These are phyloP conservation scores for Pneumocystis sp. DNA, from an alignment of 1,139 yeast genomes.

Conservation along the genomic window DNA sequence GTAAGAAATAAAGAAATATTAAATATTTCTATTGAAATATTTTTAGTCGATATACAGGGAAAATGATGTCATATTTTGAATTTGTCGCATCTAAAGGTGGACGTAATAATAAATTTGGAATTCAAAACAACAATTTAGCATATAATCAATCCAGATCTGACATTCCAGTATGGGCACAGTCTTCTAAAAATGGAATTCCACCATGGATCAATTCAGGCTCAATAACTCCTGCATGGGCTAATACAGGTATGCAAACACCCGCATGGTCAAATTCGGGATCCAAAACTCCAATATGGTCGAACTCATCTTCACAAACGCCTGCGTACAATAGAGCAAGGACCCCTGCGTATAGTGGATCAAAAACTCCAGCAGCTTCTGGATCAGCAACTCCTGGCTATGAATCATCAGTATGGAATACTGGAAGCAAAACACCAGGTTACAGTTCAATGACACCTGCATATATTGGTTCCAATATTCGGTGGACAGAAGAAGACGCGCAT, in stretches of 20 bases:
- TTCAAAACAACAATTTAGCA: not conserved
- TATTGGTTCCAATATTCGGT: slow-evolving; percentile 25
- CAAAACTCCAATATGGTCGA: slow-evolving; percentile 34
- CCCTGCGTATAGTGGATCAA: slow-evolving; percentile 18
- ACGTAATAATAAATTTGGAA: slow-evolving; percentile 15
- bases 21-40: slow-evolving; percentile 26
- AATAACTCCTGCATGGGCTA: slow-evolving; percentile 34
- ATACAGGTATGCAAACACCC: slow-evolving; percentile 26
- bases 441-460: slow-evolving; percentile 23
- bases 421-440: slow-evolving; percentile 37
- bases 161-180: slow-evolving; percentile 11
- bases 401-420: slow-evolving; percentile 23
- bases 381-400: slow-evolving; percentile 14
- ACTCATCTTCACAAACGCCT: slow-evolving; percentile 16
- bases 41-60: slow-evolving; percentile 28
- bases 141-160: not conserved
- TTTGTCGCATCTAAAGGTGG: slow-evolving; percentile 42
- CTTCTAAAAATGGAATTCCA: slow-evolving; percentile 43
- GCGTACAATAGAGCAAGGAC: not conserved
- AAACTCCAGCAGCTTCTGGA: slow-evolving; percentile 35
- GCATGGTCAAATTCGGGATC: slow-evolving; percentile 32
- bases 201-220: slow-evolving; percentile 33
- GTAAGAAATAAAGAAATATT: slow-evolving; percentile 16
- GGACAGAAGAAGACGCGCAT: slow-evolving; percentile 1
- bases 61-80: slow-evolving; percentile 62